Conservation (phyloP, 805 yeast species). For the Monosporozyma siamensis region DNA sequence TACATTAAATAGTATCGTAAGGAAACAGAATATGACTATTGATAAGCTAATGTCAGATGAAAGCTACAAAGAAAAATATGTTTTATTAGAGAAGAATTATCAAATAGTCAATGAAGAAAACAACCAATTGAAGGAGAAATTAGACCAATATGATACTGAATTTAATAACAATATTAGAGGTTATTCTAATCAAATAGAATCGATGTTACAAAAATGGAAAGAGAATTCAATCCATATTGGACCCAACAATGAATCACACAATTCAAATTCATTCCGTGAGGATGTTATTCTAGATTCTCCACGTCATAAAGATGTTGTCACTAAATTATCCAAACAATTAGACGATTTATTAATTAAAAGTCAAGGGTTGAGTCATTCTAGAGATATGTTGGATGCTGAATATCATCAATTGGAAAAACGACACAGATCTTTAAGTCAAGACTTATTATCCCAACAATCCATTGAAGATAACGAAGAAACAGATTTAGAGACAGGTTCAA, state of each 20-base stretch:
- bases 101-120: slow-evolving; percentile 38
- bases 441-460: slow-evolving; percentile 24
- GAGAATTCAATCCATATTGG: too few relatives aligned
- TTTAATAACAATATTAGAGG: slow-evolving; percentile 25
- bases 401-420: slow-evolving; percentile 22
- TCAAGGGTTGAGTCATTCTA: slow-evolving; percentile 32
- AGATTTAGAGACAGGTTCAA: slow-evolving; percentile 22
- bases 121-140: slow-evolving; percentile 33
- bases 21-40: slow-evolving; percentile 42
- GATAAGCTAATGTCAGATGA: slow-evolving; percentile 38
- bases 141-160: slow-evolving; percentile 27
- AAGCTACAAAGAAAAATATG: slow-evolving; percentile 36
- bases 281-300: slow-evolving; percentile 3
- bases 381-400: slow-evolving; percentile 29
- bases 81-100: slow-evolving; percentile 39
- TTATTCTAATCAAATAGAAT: slow-evolving; percentile 23
- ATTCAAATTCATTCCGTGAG: not conserved
- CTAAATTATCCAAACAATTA: slow-evolving; percentile 44
- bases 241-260: too few relatives aligned
- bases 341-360: slow-evolving; percentile 44
- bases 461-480: slow-evolving; percentile 31
- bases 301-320: slow-evolving; percentile 27
- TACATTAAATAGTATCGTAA: slow-evolving; percentile 45
- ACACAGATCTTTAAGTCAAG: slow-evolving; percentile 18
- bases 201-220: slow-evolving; percentile 23